These are phyloP conservation scores for Trifolium repens DNA, from an alignment of 306 rosid species.

Conservation along the genomic window DNA sequence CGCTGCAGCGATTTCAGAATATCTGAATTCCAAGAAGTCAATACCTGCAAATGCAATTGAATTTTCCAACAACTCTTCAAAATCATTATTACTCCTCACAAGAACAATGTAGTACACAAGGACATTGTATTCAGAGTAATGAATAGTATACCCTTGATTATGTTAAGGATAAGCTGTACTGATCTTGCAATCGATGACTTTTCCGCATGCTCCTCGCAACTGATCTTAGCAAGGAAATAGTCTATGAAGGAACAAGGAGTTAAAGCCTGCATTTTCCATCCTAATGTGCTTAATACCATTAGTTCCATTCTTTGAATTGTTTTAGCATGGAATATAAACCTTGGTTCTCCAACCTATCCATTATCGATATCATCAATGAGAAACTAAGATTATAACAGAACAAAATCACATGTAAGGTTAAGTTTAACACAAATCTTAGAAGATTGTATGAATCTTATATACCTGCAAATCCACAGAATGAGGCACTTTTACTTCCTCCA, in stretches of 20 bases:
- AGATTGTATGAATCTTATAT: conserved; percentile 24
- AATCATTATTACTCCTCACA: conserved; percentile 44
- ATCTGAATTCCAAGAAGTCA: conserved; percentile 89
- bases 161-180: conserved; percentile 68
- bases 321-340: conserved; percentile 77
- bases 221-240: conserved; percentile 67
- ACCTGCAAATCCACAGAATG: conserved; percentile 84
- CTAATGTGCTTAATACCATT: conserved; percentile 69
- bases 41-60: conserved; percentile 77
- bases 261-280: conserved; percentile 80
- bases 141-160: conserved; percentile 60
- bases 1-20: conserved; percentile 91
- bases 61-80: conserved; percentile 51
- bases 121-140: conserved; percentile 37
- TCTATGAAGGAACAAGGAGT: conserved; percentile 87
- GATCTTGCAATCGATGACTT: conserved; percentile 53
- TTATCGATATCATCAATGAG: conserved; percentile 33
- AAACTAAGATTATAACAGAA: conserved; percentile 3
- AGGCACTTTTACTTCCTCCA: conserved; percentile 80
- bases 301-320: conserved; percentile 84
- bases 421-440: conserved; percentile 23
- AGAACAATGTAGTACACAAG: conserved; percentile 40
- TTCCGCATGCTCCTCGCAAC: conserved; percentile 39
- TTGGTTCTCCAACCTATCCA: conserved; percentile 78
- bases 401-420: conserved; percentile 20